These are phyloP conservation scores for Trypethelium eluteriae DNA, from an alignment of 495 filamentous ascomycete species.

Conservation along the genomic window DNA sequence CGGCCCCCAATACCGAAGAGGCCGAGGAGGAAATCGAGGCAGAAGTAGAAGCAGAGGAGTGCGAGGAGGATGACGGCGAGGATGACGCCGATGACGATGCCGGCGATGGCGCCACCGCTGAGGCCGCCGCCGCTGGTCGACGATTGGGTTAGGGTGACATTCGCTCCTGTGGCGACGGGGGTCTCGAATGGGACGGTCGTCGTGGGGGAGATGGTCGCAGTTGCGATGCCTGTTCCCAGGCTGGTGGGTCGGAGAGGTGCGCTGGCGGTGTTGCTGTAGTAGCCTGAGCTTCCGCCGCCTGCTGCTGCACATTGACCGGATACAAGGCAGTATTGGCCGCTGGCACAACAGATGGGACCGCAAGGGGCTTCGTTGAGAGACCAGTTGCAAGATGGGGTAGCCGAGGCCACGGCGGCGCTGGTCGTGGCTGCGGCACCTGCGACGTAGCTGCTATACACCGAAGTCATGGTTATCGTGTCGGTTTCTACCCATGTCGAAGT, in stretches of 20 bases:
- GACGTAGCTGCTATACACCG: conserved; percentile 53
- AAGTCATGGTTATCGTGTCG: conserved; percentile 56
- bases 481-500: conserved; percentile 68
- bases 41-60: conserved; percentile 67
- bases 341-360: conserved; percentile 66
- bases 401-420: conserved; percentile 37
- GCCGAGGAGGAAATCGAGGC: conserved; percentile 57
- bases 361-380: conserved; percentile 58
- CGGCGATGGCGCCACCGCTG: conserved; percentile 82
- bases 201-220: conserved; percentile 47
- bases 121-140: conserved; percentile 42
- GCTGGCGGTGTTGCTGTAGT: conserved; percentile 39
- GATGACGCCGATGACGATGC: conserved; percentile 82
- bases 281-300: conserved; percentile 20
- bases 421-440: conserved; percentile 28
- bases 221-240: conserved; percentile 47
- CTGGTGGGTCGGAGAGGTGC: conserved; percentile 67
- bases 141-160: conserved; percentile 38
- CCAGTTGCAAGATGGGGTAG: conserved; percentile 48
- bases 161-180: conserved; percentile 48
- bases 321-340: conserved; percentile 57
- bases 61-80: conserved; percentile 65
- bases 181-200: conserved; percentile 53
- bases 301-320: conserved; percentile 24
- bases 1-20: conserved; percentile 56